Conservation (phyloP, 1,139 yeast species). For the Blastobotrys indianensis region DNA sequence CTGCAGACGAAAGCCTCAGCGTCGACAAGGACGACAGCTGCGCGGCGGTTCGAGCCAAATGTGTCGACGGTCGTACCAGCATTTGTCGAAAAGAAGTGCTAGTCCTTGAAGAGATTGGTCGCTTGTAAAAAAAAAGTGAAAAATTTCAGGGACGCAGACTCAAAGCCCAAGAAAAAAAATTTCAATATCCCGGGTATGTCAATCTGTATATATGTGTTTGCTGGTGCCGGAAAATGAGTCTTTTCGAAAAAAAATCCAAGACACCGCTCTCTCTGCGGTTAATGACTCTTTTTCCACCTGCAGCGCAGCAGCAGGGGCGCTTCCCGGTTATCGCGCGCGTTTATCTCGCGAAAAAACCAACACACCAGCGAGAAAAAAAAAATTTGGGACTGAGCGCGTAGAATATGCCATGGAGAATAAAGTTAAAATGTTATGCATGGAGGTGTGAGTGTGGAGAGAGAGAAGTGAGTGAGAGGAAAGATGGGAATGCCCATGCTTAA, state of each 20-base stretch:
- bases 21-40: not conserved
- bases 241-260: not conserved
- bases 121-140: not conserved
- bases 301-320: too few relatives aligned
- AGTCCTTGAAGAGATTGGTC: not conserved
- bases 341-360: not conserved
- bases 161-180: not conserved
- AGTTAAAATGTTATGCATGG: too few relatives aligned
- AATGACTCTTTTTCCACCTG: conserved; percentile 2
- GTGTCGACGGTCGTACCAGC: conserved; percentile 10
- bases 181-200: not conserved
- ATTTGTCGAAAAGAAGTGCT: not conserved
- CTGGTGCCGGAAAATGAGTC: not conserved
- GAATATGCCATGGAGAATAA: too few relatives aligned
- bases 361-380: not conserved
- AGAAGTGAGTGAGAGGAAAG: too few relatives aligned
- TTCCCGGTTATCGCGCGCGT: too few relatives aligned
- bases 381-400: not conserved
- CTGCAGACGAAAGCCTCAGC: too few relatives aligned
- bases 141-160: conserved; percentile 1
- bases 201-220: too few relatives aligned
- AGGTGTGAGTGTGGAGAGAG: too few relatives aligned
- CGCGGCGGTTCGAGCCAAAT: conserved; percentile 8
- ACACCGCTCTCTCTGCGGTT: not conserved
- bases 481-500: too few relatives aligned